Evolutionary conservation across 2,329 filamentous ascomycete genomes (phyloP), one percentile per base, ranked within the genome.

Genomic region (Harringtonia lauricola): DNA sequence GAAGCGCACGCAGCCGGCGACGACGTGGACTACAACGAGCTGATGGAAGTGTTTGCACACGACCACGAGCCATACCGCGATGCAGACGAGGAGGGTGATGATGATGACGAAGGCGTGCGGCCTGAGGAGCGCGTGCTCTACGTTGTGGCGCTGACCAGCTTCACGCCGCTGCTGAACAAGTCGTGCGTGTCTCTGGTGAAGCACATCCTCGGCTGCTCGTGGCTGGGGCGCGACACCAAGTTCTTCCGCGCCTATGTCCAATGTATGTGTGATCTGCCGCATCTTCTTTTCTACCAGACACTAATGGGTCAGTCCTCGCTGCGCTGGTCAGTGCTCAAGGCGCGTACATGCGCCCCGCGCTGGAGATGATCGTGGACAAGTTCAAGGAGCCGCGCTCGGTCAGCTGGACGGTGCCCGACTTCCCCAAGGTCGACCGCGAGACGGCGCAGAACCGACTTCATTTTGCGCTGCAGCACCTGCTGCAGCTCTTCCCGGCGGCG

Each of bases 301-400:
- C 39, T 44, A 22, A 40, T 40, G 26, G 57, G 70, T 72, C 79
- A 54, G 83, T 86, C 52, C 64, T 86, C 21, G 75, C 76, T 17
- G 78, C 80, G 31, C 66, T 98, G 37, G 79, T 88, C 42, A 94
- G 86, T 47, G 83, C 88, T 1, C 86, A 95, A 55, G 82, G 85
- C 36, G 80, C 77, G 14, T 94, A 86, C 61, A 33, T 52, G 21
- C 49, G 51, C 2, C 40, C 49, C 3, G 47, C 51, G 10, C 42
- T 52, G 28, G 49, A 52, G 22, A 90, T 87, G 77, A 72, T 96
- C 47, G 81, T 94, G 44, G 75, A 79, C 47, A 82, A 87, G 58
- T 86, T 98, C 56, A 72, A 75, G 46, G 74, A 67, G 41, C 66
- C 64, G 30, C 63, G 64, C 41, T 54, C 65, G 17, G 65, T 67